Conservation (phyloP, 2,329 filamentous ascomycete species). For the Claviceps paspali region DNA sequence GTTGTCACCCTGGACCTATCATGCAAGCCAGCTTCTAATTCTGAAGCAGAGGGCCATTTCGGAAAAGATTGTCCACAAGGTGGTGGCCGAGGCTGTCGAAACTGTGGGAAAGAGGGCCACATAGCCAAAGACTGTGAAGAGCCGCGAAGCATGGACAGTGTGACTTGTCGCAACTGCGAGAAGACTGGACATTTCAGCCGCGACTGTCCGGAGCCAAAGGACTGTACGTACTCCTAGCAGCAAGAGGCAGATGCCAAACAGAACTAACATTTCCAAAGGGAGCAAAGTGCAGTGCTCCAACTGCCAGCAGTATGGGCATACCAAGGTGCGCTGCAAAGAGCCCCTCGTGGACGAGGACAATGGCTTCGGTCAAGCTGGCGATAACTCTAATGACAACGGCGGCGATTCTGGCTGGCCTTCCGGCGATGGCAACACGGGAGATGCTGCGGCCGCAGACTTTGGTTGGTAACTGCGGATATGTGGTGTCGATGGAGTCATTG, state of each 20-base stretch:
- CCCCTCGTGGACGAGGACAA: conserved; percentile 8
- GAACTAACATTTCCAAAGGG: conserved; percentile 13
- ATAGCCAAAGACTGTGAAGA: conserved; percentile 34
- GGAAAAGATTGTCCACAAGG: conserved; percentile 48
- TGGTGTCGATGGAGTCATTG: not conserved
- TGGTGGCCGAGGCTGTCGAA: conserved; percentile 38
- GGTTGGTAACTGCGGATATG: not conserved
- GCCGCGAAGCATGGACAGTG: conserved; percentile 25
- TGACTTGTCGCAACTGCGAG: conserved; percentile 46
- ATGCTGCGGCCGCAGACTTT: not conserved
- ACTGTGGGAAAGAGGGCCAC: conserved; percentile 51
- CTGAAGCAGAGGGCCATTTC: conserved; percentile 40
- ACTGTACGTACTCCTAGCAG: conserved; percentile 22
- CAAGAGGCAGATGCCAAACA: too few relatives aligned
- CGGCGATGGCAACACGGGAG: conserved; percentile 1
- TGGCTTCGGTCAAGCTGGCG: conserved; percentile 4
- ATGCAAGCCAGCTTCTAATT: not conserved
- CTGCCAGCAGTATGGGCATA: conserved; percentile 24
- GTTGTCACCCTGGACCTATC: conserved; percentile 9
- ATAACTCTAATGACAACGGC: conserved; percentile 5
- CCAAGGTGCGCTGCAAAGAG: conserved; percentile 23
- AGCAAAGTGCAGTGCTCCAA: conserved; percentile 24
- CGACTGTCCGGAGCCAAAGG: conserved; percentile 44
- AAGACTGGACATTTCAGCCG: conserved; percentile 44
- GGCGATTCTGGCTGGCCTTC: conserved; percentile 2